Conservation (phyloP, 2,329 filamentous ascomycete genomes). For the Sclerotinia nivalis region DNA sequence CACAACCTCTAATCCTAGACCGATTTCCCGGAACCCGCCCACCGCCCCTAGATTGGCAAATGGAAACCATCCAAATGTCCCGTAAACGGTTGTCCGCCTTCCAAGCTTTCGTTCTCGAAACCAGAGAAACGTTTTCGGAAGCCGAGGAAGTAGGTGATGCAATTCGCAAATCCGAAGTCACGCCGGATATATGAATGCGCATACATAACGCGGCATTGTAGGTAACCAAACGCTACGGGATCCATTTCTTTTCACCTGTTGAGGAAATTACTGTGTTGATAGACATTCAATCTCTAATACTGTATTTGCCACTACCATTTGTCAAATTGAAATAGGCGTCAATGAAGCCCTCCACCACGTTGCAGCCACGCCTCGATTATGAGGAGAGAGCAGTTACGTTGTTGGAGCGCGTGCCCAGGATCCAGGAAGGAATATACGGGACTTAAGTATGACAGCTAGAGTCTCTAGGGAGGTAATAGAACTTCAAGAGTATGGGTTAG, state of each 20-base stretch:
- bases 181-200: slow-evolving; percentile 42
- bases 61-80: slow-evolving; percentile 49
- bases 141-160: slow-evolving; percentile 56
- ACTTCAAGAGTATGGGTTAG: slow-evolving; percentile 23
- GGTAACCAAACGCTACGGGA: slow-evolving; percentile 54
- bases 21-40: slow-evolving; percentile 48
- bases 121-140: slow-evolving; percentile 48
- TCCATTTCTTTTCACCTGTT: slow-evolving; percentile 51
- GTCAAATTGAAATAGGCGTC: slow-evolving; percentile 47
- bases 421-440: slow-evolving; percentile 71
- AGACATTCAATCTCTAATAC: slow-evolving; percentile 17
- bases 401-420: slow-evolving; percentile 53
- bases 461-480: slow-evolving; percentile 23
- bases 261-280: slow-evolving; percentile 56
- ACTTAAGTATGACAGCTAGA: slow-evolving; percentile 39
- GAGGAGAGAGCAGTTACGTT: slow-evolving; percentile 61
- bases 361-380: slow-evolving; percentile 60
- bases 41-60: slow-evolving; percentile 33
- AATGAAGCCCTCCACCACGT: slow-evolving; percentile 63
- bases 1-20: slow-evolving; percentile 43
- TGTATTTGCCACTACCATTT: neutral
- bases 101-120: slow-evolving; percentile 52
- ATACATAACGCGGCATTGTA: neutral
- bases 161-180: slow-evolving; percentile 60
- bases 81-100: slow-evolving; percentile 58